A percentile compares a stretch with the other conserved stretches of the same genome.
Conservation (phyloP, 192 early-diverging fungal genomes). For the Rhizoclosmatium globosum region DNA sequence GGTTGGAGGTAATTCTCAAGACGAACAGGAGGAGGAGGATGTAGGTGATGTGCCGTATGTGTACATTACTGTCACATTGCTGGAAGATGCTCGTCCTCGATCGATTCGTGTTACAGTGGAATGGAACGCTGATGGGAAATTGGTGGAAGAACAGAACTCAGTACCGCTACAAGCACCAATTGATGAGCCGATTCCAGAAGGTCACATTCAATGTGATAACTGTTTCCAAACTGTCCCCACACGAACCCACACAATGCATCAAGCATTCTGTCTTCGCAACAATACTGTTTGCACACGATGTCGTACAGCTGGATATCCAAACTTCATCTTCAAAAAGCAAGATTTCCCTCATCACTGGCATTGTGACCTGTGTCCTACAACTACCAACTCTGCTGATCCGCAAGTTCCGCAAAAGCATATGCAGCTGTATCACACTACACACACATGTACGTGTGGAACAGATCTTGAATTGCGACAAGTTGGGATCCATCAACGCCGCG, state of each 20-base stretch:
- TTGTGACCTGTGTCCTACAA: conserved; percentile 71
- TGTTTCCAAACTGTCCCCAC: conserved; percentile 75
- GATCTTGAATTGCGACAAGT: background rate
- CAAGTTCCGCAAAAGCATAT: conserved; percentile 69
- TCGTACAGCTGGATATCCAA: conserved; percentile 25
- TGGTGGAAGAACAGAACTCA: too few relatives aligned
- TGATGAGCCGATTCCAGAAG: conserved; percentile 16
- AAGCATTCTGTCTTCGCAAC: conserved; percentile 82
- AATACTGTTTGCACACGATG: conserved; percentile 76
- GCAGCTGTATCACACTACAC: conserved; percentile 64
- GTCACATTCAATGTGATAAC: conserved; percentile 66
- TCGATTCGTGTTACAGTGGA: background rate
- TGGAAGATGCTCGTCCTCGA: conserved; percentile 1
- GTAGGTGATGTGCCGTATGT: conserved; percentile 3
- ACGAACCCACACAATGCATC: conserved; percentile 71
- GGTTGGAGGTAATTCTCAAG: background rate
- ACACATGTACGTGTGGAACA: conserved; percentile 68
- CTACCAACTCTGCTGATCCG: conserved; percentile 47
- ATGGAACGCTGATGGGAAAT: background rate
- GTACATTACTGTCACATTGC: conserved; percentile 13
- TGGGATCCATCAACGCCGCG: conserved; percentile 70
- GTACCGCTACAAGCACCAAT: background rate
- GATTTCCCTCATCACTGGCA: conserved; percentile 84
- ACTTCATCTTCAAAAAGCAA: conserved; percentile 68
- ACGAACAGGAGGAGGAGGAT: background rate